These are phyloP conservation scores for Sinapis alba DNA, from an alignment of 441 rosid species.

Conservation along the genomic window DNA sequence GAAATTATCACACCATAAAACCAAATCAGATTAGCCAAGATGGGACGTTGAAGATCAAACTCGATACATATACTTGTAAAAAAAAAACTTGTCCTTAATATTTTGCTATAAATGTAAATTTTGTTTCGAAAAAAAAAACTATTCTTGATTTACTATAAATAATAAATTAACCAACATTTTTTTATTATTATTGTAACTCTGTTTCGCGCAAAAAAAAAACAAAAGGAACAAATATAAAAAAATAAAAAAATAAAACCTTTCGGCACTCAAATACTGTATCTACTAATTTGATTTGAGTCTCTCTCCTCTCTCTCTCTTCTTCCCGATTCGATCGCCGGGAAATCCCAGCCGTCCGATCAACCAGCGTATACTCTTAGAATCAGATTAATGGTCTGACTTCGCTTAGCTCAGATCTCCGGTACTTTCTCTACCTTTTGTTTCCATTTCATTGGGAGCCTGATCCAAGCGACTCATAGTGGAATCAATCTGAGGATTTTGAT, in stretches of 20 bases:
- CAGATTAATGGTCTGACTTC: slow-evolving; percentile 29
- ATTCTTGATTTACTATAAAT: too few species aligned
- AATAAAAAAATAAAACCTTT: neutral
- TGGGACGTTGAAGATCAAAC: too few species aligned
- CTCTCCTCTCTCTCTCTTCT: slow-evolving; percentile 9
- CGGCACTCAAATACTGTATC: slow-evolving; percentile 5
- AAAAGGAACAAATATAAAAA: too few species aligned
- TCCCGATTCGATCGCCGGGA: slow-evolving; percentile 43
- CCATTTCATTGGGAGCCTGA: slow-evolving; percentile 2
- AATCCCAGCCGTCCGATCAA: slow-evolving; percentile 32
- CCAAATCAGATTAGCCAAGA: too few species aligned
- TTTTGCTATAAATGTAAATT: too few species aligned
- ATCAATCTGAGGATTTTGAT: slow-evolving; percentile 35
- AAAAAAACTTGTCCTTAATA: too few species aligned
- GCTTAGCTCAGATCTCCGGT: slow-evolving; percentile 30
- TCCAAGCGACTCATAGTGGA: slow-evolving; percentile 17
- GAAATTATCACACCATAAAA: too few species aligned
- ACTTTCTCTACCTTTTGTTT: slow-evolving; percentile 9
- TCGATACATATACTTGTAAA: too few species aligned
- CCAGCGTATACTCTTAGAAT: slow-evolving; percentile 20
- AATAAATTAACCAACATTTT: too few species aligned
- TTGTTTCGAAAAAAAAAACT: too few species aligned
- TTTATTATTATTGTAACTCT: too few species aligned
- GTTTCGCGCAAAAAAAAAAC: neutral
- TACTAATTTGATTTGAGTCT: slow-evolving; percentile 5